Evolutionary conservation across 768 basidiomycete species (phyloP).

Genomic region (Suillus bovinus): DNA sequence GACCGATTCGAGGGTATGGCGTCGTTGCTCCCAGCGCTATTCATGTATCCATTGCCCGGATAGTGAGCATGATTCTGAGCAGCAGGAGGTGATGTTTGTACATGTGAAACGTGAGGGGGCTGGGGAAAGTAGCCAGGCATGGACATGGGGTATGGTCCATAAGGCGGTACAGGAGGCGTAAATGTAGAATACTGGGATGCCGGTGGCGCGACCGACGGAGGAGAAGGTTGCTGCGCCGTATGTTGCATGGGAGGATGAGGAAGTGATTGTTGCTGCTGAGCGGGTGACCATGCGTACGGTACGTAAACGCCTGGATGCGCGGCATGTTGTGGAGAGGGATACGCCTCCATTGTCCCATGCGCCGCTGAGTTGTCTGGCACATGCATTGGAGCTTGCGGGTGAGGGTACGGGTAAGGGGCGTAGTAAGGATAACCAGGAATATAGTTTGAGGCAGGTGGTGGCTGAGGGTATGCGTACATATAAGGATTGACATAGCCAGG

Average conservation of each 20-base stretch:
- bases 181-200: constrained; percentile 33
- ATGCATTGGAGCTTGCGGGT: constrained; percentile 42
- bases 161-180: constrained; percentile 33
- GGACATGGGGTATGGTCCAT: constrained; percentile 38
- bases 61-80: constrained; percentile 29
- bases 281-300: constrained; percentile 31
- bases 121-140: constrained; percentile 35
- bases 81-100: constrained; percentile 27
- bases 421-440: constrained; percentile 43
- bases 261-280: constrained; percentile 30
- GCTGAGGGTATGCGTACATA: constrained; percentile 45
- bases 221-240: constrained; percentile 34
- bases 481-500: constrained; percentile 33
- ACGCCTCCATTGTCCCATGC: constrained; percentile 32
- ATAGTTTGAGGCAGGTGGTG: constrained; percentile 39
- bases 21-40: constrained; percentile 19
- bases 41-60: constrained; percentile 30
- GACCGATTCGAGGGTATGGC: constrained; percentile 22
- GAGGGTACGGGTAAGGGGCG: constrained; percentile 50
- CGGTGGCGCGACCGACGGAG: constrained; percentile 30
- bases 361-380: constrained; percentile 36
- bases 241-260: constrained; percentile 45
- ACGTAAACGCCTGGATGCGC: constrained; percentile 33
- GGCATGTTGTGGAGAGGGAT: constrained; percentile 32
- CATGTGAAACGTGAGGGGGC: constrained; percentile 29